A percentile compares a stretch with the other conserved stretches of the same genome.
Conservation (phyloP, 179 eudicot genomes). For the Monotropa hypopitys region DNA sequence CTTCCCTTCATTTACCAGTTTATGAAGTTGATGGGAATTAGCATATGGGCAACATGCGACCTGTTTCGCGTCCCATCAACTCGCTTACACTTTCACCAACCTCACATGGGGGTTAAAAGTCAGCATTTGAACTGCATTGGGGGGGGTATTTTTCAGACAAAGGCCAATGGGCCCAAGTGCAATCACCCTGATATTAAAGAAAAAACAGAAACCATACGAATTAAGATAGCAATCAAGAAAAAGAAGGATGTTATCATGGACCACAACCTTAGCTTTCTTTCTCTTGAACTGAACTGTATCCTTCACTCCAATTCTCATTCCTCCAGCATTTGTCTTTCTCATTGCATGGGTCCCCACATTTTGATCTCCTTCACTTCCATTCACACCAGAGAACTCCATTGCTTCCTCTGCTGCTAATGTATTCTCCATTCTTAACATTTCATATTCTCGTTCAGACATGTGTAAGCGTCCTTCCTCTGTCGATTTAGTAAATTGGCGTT, state of each 20-base stretch:
- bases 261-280: constrained; percentile 57
- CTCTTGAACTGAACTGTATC: constrained; percentile 59
- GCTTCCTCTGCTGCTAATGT: constrained; percentile 16
- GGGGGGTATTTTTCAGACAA: not conserved
- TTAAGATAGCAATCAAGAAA: not conserved
- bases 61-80: not conserved
- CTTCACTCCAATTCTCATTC: constrained; percentile 22
- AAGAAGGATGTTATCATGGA: not conserved
- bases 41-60: not conserved
- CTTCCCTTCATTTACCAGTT: not conserved
- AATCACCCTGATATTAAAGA: not conserved
- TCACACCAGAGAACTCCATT: constrained; percentile 23
- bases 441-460: constrained; percentile 43
- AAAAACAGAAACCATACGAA: not conserved
- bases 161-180: not conserved
- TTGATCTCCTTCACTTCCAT: constrained; percentile 25
- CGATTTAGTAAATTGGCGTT: constrained; percentile 51
- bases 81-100: not conserved
- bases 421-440: constrained; percentile 31
- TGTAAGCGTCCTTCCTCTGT: constrained; percentile 62
- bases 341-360: constrained; percentile 2
- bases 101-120: not conserved
- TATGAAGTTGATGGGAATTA: not conserved
- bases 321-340: constrained; percentile 13
- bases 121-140: not conserved